A percentile compares a stretch with the other conserved stretches of the same genome.
These are phyloP conservation scores for Tubosaeta brunneosetosa DNA, from an alignment of 768 basidiomycete species.

Conservation along the genomic window DNA sequence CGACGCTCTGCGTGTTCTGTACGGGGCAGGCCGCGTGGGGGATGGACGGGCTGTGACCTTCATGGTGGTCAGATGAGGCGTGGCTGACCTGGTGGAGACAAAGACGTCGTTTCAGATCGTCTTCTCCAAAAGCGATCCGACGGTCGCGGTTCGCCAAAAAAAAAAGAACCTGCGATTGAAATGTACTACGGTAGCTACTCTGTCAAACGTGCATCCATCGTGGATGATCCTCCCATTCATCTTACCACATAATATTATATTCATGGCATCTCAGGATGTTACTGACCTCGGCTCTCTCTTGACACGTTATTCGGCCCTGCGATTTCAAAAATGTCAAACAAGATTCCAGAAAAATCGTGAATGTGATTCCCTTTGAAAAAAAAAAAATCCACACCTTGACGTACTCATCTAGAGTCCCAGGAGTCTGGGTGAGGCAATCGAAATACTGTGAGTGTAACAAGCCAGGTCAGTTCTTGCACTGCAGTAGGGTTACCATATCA, in stretches of 20 bases:
- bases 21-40: constrained; percentile 12
- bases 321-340: neutral
- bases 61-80: constrained; percentile 18
- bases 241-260: too few species aligned
- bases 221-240: too few species aligned
- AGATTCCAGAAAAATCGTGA: neutral
- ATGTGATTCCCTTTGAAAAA: neutral
- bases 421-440: too few species aligned
- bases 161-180: neutral
- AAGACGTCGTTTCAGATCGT: neutral
- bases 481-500: too few species aligned
- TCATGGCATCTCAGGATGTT: too few species aligned
- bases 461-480: too few species aligned
- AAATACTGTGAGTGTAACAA: too few species aligned
- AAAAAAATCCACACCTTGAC: neutral
- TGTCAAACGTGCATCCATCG: neutral
- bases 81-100: constrained; percentile 14
- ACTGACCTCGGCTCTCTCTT: neutral
- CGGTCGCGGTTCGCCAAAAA: constrained; percentile 4
- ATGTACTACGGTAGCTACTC: neutral
- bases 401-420: neutral
- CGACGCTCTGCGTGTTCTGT: constrained; percentile 15
- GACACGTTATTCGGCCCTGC: neutral
- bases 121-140: constrained; percentile 7
- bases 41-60: constrained; percentile 20